Conservation (phyloP, 495 filamentous ascomycete genomes). For the Aeminium ludgeri region DNA sequence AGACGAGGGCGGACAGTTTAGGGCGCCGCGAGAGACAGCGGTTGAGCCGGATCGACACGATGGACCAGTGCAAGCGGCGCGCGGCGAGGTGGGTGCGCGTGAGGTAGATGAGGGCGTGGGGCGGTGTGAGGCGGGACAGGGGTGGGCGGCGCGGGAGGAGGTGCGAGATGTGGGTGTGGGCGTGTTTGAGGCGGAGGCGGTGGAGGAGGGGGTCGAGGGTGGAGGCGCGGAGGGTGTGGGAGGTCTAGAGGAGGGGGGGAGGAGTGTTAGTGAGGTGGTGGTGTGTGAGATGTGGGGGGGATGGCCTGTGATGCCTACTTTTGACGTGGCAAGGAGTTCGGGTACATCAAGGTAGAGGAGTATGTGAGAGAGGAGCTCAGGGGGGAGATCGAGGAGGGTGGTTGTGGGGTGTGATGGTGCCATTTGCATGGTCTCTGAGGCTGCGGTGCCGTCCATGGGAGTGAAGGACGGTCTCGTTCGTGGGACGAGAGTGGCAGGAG, state of each 20-base stretch:
- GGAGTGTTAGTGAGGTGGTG: background rate
- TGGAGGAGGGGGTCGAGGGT: conserved; percentile 18
- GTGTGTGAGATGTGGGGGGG: background rate
- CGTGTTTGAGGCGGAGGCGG: conserved; percentile 9
- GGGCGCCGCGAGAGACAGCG: conserved; percentile 15
- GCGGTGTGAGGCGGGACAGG: conserved; percentile 12
- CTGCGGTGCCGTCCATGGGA: background rate
- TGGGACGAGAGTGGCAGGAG: background rate
- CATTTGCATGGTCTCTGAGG: background rate
- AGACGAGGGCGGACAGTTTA: conserved; percentile 11
- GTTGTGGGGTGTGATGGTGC: background rate
- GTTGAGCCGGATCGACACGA: conserved; percentile 14
- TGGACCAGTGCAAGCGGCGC: conserved; percentile 11
- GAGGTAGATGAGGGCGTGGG: conserved; percentile 15
- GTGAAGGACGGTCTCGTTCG: background rate
- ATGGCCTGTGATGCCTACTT: conserved; percentile 3
- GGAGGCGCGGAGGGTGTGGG: conserved; percentile 10
- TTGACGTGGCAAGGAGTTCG: conserved; percentile 13
- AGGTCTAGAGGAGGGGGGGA: conserved; percentile 8
- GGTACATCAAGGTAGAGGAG: conserved; percentile 43
- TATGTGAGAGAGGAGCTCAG: conserved; percentile 56
- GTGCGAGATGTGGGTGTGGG: conserved; percentile 6
- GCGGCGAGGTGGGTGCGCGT: conserved; percentile 15
- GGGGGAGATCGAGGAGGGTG: conserved; percentile 10
- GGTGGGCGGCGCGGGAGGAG: conserved; percentile 12